Evolutionary conservation across 2,329 filamentous ascomycete genomes (phyloP), one percentile per base, ranked within the genome.

Genomic region (Colletotrichum orbiculare): DNA sequence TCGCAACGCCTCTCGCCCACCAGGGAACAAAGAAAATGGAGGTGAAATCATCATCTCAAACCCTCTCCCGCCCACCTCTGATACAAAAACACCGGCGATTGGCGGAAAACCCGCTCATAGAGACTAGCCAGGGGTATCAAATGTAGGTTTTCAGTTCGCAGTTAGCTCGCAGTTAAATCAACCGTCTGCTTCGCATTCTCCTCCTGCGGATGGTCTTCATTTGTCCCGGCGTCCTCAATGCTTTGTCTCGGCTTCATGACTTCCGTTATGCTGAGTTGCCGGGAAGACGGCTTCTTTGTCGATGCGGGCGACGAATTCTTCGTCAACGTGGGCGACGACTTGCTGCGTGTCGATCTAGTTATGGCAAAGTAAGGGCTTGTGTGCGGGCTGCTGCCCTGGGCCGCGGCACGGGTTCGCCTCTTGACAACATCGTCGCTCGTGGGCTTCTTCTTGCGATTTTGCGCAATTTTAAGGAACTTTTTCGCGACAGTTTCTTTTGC

Each of bases 141-240:
- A 25, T 25, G 25, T 25, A 25, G 25, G 3, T 25, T 25, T 25
- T 25, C 25, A 25, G 25, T 4, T 25, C 25, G 25, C 25, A 5
- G 25, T 25, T 25, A 25, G 25, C 1, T 25, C 25, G 25, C 25
- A 5, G 25, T 25, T 25, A 25, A 25, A 25, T 25, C 25, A 25
- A 25, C 25, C 25, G 25, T 25, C 25, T 25, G 25, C 25, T 25
- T 25, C 25, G 25, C 25, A 25, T 25, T 25, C 25, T 25, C 4
- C 25, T 25, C 25, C 25, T 5, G 25, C 25, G 25, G 25, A 25
- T 25, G 25, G 4, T 25, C 25, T 25, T 4, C 25, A 25, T 25
- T 25, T 25, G 63, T 62, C 33, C 42, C 37, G 10, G 15, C 12
- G 38, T 62, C 38, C 46, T 65, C 59, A 10, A 63, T 52, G 46